phyloP scores from a whole-genome alignment of 2,329 filamentous ascomycete species.

The Paecilomyces dactylethromorphus region DNA sequence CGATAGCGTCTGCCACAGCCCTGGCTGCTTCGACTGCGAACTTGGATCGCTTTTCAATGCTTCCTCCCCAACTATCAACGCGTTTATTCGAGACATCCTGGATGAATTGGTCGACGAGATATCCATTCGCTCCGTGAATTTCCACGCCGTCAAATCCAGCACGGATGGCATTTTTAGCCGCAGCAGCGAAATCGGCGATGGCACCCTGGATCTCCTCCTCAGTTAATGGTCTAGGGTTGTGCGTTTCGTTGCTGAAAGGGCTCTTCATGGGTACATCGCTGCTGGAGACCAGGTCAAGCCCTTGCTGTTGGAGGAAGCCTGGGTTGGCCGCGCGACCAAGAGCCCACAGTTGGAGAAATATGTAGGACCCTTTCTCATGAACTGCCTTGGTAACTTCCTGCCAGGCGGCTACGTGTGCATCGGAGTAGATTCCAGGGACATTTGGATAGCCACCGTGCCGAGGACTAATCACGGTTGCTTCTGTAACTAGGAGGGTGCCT shows the following conservation, averaged over 20 bases:
- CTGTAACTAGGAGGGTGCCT: conserved; percentile 54
- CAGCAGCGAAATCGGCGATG: background rate
- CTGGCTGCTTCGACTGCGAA: conserved; percentile 55
- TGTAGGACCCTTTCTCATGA: conserved; percentile 55
- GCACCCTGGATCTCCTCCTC: background rate
- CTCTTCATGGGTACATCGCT: background rate
- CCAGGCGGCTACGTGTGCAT: conserved; percentile 54
- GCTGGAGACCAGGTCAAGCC: background rate
- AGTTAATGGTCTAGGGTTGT: background rate
- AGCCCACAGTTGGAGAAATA: conserved; percentile 58
- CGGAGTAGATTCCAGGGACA: conserved; percentile 52
- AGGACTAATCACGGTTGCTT: conserved; percentile 48
- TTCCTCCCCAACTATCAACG: conserved; percentile 48
- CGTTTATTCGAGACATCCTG: conserved; percentile 62
- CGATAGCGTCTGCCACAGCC: conserved; percentile 36
- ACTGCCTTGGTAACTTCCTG: conserved; percentile 55
- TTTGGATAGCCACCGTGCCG: conserved; percentile 44
- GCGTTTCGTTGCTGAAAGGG: background rate
- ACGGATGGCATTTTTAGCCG: conserved; percentile 34
- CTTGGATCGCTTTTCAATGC: conserved; percentile 56
- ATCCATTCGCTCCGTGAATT: conserved; percentile 72
- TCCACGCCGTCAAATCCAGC: conserved; percentile 73
- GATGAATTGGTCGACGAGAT: conserved; percentile 64
- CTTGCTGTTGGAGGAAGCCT: conserved; percentile 19
- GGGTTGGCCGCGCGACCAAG: conserved; percentile 50